Evolutionary conservation across 2,329 filamentous ascomycete genomes (phyloP).

Genomic region (Monosporascus ibericus): DNA sequence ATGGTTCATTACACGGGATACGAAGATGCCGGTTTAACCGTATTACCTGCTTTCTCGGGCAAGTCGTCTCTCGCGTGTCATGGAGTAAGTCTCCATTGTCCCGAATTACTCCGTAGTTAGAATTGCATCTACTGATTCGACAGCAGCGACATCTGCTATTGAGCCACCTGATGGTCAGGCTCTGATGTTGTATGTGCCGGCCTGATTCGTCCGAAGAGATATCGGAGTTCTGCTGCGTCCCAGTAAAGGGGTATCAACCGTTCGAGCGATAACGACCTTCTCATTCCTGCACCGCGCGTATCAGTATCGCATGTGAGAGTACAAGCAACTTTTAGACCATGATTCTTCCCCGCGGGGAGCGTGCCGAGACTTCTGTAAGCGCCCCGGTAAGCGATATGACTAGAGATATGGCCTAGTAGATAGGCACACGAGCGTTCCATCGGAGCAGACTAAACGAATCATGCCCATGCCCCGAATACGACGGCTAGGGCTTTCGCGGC

Average conservation of each 20-base stretch:
- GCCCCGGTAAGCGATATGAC: background rate
- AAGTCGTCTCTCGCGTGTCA: background rate
- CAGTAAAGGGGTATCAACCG: background rate
- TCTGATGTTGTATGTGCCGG: background rate
- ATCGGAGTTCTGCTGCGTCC: background rate
- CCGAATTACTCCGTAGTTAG: background rate
- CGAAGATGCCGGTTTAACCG: background rate
- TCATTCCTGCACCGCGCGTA: background rate
- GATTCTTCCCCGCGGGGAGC: background rate
- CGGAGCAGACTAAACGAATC: background rate
- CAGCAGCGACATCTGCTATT: background rate
- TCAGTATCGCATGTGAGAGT: background rate
- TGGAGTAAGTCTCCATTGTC: background rate
- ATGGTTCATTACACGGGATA: too few relatives aligned
- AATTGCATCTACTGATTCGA: background rate
- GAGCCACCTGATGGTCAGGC: background rate
- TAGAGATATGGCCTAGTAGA: background rate
- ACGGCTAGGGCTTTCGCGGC: background rate
- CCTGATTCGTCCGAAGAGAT: background rate
- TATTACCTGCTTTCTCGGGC: background rate
- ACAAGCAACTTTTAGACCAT: background rate
- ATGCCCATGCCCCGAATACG: background rate
- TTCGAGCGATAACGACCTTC: background rate
- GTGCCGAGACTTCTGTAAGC: background rate
- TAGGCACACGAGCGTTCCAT: background rate